Percentiles rank a stretch among this genome's conserved stretches.
Evolutionary conservation across 768 basidiomycete species (phyloP).

Genomic region (Roridomyces roridus): DNA sequence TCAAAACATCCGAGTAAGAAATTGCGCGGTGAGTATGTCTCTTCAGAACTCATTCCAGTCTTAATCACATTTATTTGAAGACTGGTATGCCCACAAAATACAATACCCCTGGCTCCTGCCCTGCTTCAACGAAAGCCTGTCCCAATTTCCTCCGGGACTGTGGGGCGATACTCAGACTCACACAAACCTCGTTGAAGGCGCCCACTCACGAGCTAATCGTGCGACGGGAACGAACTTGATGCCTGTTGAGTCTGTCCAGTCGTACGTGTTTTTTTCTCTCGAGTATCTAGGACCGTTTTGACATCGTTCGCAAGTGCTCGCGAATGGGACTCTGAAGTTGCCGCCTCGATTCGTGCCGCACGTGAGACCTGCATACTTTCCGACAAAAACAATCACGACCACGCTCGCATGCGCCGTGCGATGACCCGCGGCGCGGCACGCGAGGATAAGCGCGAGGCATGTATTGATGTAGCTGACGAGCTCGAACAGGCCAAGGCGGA

Average conservation of each 20-base stretch:
- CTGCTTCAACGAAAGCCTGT: no score
- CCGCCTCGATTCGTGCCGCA: neutral
- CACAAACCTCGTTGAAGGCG: no score
- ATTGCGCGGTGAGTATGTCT: neutral
- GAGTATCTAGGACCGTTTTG: no score
- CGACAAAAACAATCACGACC: neutral
- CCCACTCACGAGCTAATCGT: no score
- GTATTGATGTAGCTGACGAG: neutral
- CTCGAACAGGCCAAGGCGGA: neutral
- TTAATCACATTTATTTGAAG: neutral
- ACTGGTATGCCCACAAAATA: conserved; percentile 1
- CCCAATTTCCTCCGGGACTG: no score
- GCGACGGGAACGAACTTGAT: no score
- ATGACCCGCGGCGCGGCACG: neutral
- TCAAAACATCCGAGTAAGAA: neutral
- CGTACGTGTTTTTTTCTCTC: no score
- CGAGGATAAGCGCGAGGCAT: neutral
- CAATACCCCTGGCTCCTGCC: conserved; percentile 2
- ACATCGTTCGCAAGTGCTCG: neutral
- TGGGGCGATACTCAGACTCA: no score
- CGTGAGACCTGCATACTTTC: neutral
- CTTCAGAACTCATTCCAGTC: neutral
- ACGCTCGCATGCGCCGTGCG: neutral
- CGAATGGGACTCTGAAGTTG: neutral
- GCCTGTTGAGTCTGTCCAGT: no score